phyloP scores from a whole-genome alignment of 345 rosid genomes.

The Mercurialis annua region DNA sequence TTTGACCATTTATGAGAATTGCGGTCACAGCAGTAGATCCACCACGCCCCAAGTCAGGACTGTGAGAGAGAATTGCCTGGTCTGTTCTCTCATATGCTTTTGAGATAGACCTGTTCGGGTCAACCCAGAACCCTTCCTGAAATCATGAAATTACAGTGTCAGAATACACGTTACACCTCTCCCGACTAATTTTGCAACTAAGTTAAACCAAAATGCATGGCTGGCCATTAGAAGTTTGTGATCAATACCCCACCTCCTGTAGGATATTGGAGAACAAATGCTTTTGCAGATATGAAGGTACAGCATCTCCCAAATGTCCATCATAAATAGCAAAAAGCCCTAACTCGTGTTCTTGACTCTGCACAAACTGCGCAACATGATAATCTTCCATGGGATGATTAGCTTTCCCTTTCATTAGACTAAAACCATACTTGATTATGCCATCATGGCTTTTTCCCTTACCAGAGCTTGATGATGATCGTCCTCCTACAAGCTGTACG shows the following conservation, averaged over 20 bases:
- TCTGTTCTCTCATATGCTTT: slow-evolving; percentile 72
- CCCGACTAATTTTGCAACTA: not conserved
- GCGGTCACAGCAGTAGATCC: slow-evolving; percentile 86
- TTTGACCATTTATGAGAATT: slow-evolving; percentile 48
- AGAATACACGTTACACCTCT: slow-evolving; percentile 9
- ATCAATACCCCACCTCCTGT: slow-evolving; percentile 45
- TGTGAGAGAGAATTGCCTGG: slow-evolving; percentile 53
- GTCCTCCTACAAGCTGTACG: slow-evolving; percentile 50
- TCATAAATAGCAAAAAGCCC: slow-evolving; percentile 76
- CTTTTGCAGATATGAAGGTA: slow-evolving; percentile 65
- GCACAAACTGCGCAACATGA: slow-evolving; percentile 65
- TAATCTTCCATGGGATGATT: slow-evolving; percentile 79
- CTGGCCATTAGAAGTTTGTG: slow-evolving; percentile 9
- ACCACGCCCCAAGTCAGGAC: slow-evolving; percentile 62
- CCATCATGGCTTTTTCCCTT: slow-evolving; percentile 54
- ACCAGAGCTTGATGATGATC: slow-evolving; percentile 52
- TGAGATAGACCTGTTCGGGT: slow-evolving; percentile 48
- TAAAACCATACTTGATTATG: slow-evolving; percentile 54
- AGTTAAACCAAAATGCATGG: slow-evolving; percentile 9
- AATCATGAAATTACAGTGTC: slow-evolving; percentile 15
- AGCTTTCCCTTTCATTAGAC: slow-evolving; percentile 61
- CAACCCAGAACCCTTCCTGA: slow-evolving; percentile 66
- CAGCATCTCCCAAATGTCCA: slow-evolving; percentile 67
- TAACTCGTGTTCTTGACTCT: slow-evolving; percentile 46
- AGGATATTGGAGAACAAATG: slow-evolving; percentile 63